Base-by-base conservation (phyloP, 108 stramenopile genomes). In the Schizochytrium sp. region DNA sequence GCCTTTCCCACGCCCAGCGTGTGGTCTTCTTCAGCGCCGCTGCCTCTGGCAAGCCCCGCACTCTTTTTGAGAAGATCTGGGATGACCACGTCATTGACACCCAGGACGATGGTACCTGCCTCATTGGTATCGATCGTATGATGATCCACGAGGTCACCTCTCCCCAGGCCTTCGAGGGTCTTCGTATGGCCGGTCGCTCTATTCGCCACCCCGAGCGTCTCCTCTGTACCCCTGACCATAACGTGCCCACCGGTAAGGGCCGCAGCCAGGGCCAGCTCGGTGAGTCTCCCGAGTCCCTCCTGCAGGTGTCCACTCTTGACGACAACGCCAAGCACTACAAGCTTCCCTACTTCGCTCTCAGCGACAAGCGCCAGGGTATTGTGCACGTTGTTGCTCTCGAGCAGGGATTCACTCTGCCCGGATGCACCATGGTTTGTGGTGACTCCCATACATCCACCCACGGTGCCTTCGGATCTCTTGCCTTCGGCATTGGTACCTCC, bases 321-420 rank as follows among this genome's bases (percentile, higher is more conserved):
- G 92, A 94, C 57, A 96, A 98, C 89, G 94, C 96, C 61, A 90
- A 97, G 91, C 94, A 96, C 89, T 72, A 92, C 69, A 97, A 98
- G 88, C 96, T 98, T 10, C 42, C 72, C 58, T 96, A 97, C 87
- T 97, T 97, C 92, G 96, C 96, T n/a, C 89, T 98, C 61, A 96
- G 94, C 90, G 97, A 98, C 91, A 95, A 96, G 90, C 93, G 97
- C 46, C 97, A 98, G 92, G 96, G 97, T 47, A 97, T 98, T 90
- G 97, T 98, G 10, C 97, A 98, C 91, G 96, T 98, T 88, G 96
- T 98, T 87, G 97, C 96, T 55, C 96, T 96, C 38, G 97, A 98
- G 93, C 97, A 98, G 92, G 97, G 97, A 57, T 98, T 98, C 89
- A 98, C 97, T 45, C 88, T 98, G 73, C 97, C 97, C 47, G 97